These are phyloP conservation scores for Thielaviopsis ethacetica DNA, from an alignment of 2,329 filamentous ascomycete species.

Conservation along the genomic window DNA sequence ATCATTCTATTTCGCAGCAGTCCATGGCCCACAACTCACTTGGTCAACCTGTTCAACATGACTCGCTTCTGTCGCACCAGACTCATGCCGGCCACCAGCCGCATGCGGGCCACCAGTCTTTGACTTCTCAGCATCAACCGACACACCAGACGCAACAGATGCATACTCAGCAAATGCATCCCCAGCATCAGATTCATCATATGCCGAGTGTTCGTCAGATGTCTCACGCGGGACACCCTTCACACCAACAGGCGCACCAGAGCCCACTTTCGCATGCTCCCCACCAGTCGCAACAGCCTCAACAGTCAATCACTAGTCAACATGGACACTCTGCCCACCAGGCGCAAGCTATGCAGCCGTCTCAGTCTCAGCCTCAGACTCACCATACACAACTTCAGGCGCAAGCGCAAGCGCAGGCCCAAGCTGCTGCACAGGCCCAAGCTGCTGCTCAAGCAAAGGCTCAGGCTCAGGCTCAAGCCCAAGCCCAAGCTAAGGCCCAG, in stretches of 20 bases:
- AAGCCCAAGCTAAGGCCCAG: conserved; percentile 10
- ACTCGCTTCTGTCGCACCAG: conserved; percentile 28
- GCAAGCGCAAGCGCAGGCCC: conserved; percentile 6
- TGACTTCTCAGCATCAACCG: conserved; percentile 16
- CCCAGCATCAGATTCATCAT: conserved; percentile 9
- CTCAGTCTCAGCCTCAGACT: conserved; percentile 16
- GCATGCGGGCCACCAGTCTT: conserved; percentile 18
- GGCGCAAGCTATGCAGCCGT: conserved; percentile 14
- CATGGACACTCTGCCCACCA: conserved; percentile 14
- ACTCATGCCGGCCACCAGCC: conserved; percentile 19
- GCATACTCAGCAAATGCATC: conserved; percentile 5
- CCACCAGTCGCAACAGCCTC: conserved; percentile 12
- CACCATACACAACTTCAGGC: conserved; percentile 9
- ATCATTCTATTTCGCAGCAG: conserved; percentile 1
- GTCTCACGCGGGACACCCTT: conserved; percentile 5
- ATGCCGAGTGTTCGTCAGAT: conserved; percentile 6
- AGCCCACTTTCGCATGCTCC: conserved; percentile 7
- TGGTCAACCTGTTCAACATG: conserved; percentile 26
- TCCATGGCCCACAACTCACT: conserved; percentile 9
- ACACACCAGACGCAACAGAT: conserved; percentile 8
- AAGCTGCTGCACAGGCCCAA: conserved; percentile 19
- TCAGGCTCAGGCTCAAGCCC: conserved; percentile 16
- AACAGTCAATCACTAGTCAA: conserved; percentile 10
- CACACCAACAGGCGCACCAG: conserved; percentile 9
- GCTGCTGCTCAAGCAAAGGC: not conserved